Base-by-base conservation (phyloP, 805 yeast species). In the Cyberlindnera maclurae region DNA sequence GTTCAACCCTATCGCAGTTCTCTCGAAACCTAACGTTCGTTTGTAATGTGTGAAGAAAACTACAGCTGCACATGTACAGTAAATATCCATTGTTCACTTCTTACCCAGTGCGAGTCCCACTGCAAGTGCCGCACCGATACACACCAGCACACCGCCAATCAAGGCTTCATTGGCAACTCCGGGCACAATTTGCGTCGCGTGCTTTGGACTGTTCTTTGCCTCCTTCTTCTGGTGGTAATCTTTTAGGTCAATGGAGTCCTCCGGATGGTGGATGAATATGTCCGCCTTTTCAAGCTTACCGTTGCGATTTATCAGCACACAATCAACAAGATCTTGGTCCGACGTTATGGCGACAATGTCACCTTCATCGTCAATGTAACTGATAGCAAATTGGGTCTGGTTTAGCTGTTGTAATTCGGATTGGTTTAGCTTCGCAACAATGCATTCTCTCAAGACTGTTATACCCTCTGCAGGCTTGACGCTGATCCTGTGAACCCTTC, bases 291-390 rank as follows among this genome's bases (percentile, higher is more conserved):
- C 79, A 31, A 63, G 57, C 8, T 68, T 64, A 26, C 72, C 53
- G 37, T 59, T 64, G 38, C 63, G 64, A 47, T 80, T 68, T 31
- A 81, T 69, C 36, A 60, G 58, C n/a, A 82, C 76, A 55, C 95
- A 85, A 46, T 86, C 95, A 15, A 65, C 52, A 41, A 87, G 68
- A 54, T 87, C 96, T 50, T 71, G 72, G 50, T 81, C 82, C 3
- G 82, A 71, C 0, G 93, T 82, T 29, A 87, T 75, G 1, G 86
- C 78, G 17, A 87, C 84, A 12, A 81, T 63, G 54, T 87, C 96
- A 12, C 84, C 82, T 51, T 87, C 95, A 51, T 86, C 95, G 52
- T 87, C 96, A 24, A 79, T 57, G 48, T 86, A 86, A 40, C 88
- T 79, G 37, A 86, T 72, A 0, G 86, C 87, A 58, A 77, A 80